phyloP scores from a whole-genome alignment of 495 filamentous ascomycete species.

The Pseudomonodictys pantanalensis region DNA sequence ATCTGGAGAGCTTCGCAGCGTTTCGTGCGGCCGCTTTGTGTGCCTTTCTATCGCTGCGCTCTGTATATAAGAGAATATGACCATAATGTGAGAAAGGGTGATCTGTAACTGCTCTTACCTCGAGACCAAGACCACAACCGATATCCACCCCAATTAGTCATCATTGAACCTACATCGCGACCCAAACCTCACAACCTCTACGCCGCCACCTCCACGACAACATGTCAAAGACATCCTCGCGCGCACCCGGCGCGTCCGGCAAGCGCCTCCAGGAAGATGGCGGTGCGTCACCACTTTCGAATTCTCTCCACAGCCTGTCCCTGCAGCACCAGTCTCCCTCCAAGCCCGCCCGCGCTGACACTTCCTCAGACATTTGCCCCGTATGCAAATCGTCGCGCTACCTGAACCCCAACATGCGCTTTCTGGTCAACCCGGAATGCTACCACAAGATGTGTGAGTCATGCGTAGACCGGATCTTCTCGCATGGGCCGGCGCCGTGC shows the following conservation, averaged over 20 bases:
- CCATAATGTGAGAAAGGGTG: background rate
- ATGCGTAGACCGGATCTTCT: slow-evolving; percentile 93
- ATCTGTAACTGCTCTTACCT: too few species aligned
- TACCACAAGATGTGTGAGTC: slow-evolving; percentile 98
- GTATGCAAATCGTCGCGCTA: slow-evolving; percentile 95
- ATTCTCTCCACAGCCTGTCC: slow-evolving; percentile 8
- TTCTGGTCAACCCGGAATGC: slow-evolving; percentile 96
- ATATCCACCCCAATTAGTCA: too few species aligned
- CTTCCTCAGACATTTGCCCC: slow-evolving; percentile 74
- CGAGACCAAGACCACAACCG: too few species aligned
- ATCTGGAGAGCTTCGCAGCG: too few species aligned
- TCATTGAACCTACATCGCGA: background rate
- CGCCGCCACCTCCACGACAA: slow-evolving; percentile 3
- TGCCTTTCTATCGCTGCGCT: too few species aligned
- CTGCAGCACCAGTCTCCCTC: slow-evolving; percentile 8
- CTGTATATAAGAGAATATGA: too few species aligned
- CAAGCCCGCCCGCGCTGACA: slow-evolving; percentile 10
- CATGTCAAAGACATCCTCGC: slow-evolving; percentile 29
- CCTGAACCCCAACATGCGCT: slow-evolving; percentile 86
- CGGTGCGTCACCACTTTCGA: slow-evolving; percentile 27
- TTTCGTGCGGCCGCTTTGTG: too few species aligned
- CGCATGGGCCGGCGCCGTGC: slow-evolving; percentile 81
- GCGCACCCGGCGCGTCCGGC: slow-evolving; percentile 11
- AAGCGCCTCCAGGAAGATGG: slow-evolving; percentile 32
- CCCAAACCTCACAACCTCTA: background rate